Percentiles rank a stretch among this genome's conserved stretches.
phyloP scores from a whole-genome alignment of 2,329 filamentous ascomycete species.

The Calonectria crousiana region DNA sequence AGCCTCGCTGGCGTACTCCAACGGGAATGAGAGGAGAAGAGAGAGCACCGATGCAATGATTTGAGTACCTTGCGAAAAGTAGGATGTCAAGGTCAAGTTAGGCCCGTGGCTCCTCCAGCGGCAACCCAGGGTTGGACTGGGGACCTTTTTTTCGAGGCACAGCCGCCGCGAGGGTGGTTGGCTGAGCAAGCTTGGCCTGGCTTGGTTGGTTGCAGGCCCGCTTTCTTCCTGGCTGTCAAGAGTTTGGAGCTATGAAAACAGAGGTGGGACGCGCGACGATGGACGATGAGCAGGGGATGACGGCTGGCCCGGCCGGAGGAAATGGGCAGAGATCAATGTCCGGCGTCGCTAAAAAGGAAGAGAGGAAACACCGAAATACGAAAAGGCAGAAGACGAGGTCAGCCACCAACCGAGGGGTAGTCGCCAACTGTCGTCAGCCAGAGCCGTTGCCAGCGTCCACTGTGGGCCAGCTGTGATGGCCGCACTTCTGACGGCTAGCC shows the following conservation, averaged over 20 bases:
- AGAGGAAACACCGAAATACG: background rate
- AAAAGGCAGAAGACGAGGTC: background rate
- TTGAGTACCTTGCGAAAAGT: background rate
- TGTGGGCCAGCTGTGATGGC: slow-evolving; percentile 13
- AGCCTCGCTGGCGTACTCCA: slow-evolving; percentile 11
- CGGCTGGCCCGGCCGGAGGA: background rate
- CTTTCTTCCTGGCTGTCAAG: slow-evolving; percentile 13
- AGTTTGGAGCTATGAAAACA: background rate
- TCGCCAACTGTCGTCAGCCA: slow-evolving; percentile 19
- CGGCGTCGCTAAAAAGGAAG: background rate
- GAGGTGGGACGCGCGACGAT: background rate
- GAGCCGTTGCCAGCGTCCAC: slow-evolving; percentile 19
- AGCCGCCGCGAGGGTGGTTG: slow-evolving; percentile 42
- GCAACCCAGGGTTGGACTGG: slow-evolving; percentile 23
- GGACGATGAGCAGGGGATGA: background rate
- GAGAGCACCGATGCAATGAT: background rate
- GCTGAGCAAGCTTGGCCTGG: slow-evolving; percentile 36
- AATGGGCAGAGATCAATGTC: background rate
- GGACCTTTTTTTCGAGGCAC: slow-evolving; percentile 39
- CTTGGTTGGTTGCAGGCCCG: slow-evolving; percentile 18
- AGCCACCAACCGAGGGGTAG: background rate
- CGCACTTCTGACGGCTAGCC: no score
- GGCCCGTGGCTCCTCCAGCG: background rate
- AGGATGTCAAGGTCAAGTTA: slow-evolving; percentile 13
- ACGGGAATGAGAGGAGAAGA: background rate